A percentile compares a stretch with the other conserved stretches of the same genome.
phyloP scores from a whole-genome alignment of 371 early-diverging fungal genomes.

The Mucor indicus region DNA sequence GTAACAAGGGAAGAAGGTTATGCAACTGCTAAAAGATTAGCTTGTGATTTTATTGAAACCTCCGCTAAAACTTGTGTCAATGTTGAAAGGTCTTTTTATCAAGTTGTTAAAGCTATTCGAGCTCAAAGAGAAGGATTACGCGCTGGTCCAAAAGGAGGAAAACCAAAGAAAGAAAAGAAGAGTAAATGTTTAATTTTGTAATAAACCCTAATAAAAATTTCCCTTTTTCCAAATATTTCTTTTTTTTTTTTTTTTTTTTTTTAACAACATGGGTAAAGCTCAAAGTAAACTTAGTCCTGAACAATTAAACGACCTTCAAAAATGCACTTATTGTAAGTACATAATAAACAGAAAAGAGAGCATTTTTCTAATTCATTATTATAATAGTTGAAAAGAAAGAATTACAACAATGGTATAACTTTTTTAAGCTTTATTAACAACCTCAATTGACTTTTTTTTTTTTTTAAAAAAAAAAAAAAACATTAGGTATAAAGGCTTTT shows the following conservation, averaged over 20 bases:
- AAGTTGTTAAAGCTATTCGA: constrained; percentile 58
- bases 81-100: constrained; percentile 69
- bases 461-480: not conserved
- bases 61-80: constrained; percentile 83
- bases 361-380: not conserved
- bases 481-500: constrained; percentile 91
- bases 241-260: constrained; percentile 6
- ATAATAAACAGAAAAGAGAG: not conserved
- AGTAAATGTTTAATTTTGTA: constrained; percentile 34
- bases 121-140: constrained; percentile 40
- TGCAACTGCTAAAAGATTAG: constrained; percentile 65
- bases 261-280: constrained; percentile 73
- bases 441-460: not conserved
- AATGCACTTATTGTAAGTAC: constrained; percentile 78
- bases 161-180: constrained; percentile 35
- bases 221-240: no score
- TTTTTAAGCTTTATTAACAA: no score
- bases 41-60: constrained; percentile 78
- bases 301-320: constrained; percentile 77
- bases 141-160: constrained; percentile 14
- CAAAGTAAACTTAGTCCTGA: constrained; percentile 82
- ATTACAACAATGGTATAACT: constrained; percentile 85
- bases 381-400: constrained; percentile 87
- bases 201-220: no score
- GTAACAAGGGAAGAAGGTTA: constrained; percentile 75